Conservation (phyloP, 139 green algal genomes). For the Picochlorum sp. region DNA sequence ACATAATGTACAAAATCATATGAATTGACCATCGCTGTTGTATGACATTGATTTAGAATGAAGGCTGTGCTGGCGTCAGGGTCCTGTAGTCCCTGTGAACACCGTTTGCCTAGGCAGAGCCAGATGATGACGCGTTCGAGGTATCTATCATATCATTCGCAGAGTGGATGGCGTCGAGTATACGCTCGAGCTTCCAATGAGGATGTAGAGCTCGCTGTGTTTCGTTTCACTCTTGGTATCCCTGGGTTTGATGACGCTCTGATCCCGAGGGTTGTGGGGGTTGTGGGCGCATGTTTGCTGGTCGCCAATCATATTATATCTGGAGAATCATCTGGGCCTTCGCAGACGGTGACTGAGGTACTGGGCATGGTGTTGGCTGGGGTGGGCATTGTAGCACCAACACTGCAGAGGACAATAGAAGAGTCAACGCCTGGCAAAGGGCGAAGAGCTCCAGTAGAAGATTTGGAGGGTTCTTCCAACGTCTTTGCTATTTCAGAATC, state of each 20-base stretch:
- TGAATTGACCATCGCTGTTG: no score
- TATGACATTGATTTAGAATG: no score
- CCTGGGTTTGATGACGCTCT: conserved; percentile 76
- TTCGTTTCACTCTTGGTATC: conserved; percentile 85
- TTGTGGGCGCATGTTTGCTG: conserved; percentile 43
- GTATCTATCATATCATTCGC: no score
- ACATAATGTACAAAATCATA: no score
- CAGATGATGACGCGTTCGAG: no score
- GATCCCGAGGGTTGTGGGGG: conserved; percentile 66
- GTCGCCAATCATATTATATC: conserved; percentile 57
- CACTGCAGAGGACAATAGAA: conserved; percentile 60
- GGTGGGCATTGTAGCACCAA: conserved; percentile 47
- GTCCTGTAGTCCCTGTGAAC: background rate
- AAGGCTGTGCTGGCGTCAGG: no score
- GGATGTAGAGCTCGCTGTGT: conserved; percentile 75
- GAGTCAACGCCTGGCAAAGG: conserved; percentile 51
- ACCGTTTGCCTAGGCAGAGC: no score
- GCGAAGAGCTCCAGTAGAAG: conserved; percentile 26
- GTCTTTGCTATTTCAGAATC: conserved; percentile 40
- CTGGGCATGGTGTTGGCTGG: conserved; percentile 51
- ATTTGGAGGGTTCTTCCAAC: conserved; percentile 38
- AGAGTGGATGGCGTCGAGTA: no score
- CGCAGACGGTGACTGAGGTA: conserved; percentile 44
- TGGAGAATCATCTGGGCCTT: background rate
- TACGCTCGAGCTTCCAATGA: conserved; percentile 6